Base-by-base conservation (phyloP, 345 rosid species). In the Salix dunnii region DNA sequence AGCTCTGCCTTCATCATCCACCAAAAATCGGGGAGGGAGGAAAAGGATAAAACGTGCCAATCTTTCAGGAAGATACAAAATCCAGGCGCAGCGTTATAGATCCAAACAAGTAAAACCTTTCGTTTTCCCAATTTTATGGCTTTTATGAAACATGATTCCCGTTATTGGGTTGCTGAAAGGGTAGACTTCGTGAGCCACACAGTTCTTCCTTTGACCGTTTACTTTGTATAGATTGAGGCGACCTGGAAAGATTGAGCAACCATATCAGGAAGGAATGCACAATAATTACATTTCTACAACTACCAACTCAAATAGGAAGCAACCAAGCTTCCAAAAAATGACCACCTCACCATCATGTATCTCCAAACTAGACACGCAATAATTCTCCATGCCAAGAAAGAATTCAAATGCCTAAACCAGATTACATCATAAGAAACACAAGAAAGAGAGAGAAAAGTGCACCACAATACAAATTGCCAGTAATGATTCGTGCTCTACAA, bases 181-280 rank as follows among this genome's bases (percentile, higher is more conserved):
- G 74, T 16, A 49, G 63, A 76, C 76, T 64, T 35, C 65, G 76
- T 21, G 80, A 70, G 51, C 82, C 77, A 30, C 25, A 61, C 49
- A 7, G 36, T 55, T 85, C 73, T 67, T 82, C 83, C 78, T 82
- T 87, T 18, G 71, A 9, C 35, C 82, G 40, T 73, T 85, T 84
- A 82, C 79, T 83, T 30, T 79, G 70, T 51, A 49, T 30, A 27
- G 82, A 78, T 42, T 65, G 73, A 8, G 75, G 75, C 51, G 61
- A 83, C 78, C 88, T 84, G 83, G 68, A 74, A 35, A 17, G 43
- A 60, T 28, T 43, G 42, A 33, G 28, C n/a, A 66, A 65, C 63
- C 69, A 55, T 27, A 53, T n/a, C 5, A 67, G 48, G 28, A 38
- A 55, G 51, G 28, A 21, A 23, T 13, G 63, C 12, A 21, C 23